Base-by-base conservation (phyloP, 805 yeast species). In the Zygoascus ofunaensis region DNA sequence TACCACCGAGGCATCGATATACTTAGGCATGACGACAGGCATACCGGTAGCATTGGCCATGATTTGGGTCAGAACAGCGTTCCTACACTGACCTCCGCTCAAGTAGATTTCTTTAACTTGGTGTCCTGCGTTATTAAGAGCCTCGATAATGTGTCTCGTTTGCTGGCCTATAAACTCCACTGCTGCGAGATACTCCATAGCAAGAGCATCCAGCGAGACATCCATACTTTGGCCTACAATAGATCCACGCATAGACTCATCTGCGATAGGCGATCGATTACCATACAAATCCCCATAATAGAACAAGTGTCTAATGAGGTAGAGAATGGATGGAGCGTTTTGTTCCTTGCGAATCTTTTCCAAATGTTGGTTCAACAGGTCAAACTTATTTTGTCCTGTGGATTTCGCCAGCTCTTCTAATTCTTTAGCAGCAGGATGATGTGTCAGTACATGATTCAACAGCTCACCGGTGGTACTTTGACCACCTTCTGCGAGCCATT, bases 401-500 rank as follows among this genome's bases (percentile, higher is more conserved):
- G 79, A 76, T 51, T 77, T 84, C 0, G 95, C 79, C 30, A 76
- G 65, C 48, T 72, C 74, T 12, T 77, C 74, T 43, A 90, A 72
- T 57, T 85, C 87, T 2, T 77, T 68, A 54, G 79, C 79, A 0
- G 97, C 94, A 0, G 97, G 96, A 60, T 92, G 97, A 7, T 85
- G 81, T 10, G 85, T 72, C 49, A 92, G 64, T 14, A 90, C 90
- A 62, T 86, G 94, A 2, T 92, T 90, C 51, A 92, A 72, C 34
- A 92, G 73, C 24, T 94, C 96, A 54, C 98, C 98, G 2, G 98
- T 92, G 60, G 95, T 84, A 14, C 94, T 82, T 64, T 92, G 98
- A n/a, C 98, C 98, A 59, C 98, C 98, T 66, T 92, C 98, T 12
- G 97, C 95, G 51, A 89, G 72, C 97, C 97, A 92, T 57, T 71